Evolutionary conservation across 345 rosid genomes (phyloP), one percentile per base, ranked within the genome.

Genomic region (Gossypium turneri): DNA sequence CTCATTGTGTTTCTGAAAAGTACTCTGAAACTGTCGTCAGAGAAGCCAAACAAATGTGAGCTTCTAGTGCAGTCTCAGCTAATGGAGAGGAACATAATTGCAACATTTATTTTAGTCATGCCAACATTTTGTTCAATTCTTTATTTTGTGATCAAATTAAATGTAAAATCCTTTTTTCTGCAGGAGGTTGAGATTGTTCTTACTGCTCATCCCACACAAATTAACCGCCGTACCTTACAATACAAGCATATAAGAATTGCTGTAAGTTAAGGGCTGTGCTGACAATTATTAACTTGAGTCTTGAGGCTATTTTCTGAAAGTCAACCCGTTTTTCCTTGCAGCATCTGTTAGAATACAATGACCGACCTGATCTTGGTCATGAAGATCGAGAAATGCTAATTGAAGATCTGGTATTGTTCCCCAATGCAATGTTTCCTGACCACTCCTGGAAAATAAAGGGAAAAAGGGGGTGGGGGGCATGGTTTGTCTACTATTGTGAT

Each of bases 141-240:
- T 16, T 38, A n/a, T 24, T 55, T 11, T 43, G 4, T 68, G 17
- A 74, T 51, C 61, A 48, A 67, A 48, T 48, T 66, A 48, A 62
- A 65, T 67, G 55, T 27, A 53, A 13, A 68, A 67, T 64, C 78
- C 66, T 74, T 76, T 65, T 76, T 58, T 19, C 48, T 79, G 79
- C 88, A 94, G 94, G 98, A 88, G 82, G 94, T 94, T 44, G 98
- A 94, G 84, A 92, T 94, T 75, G 98, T 94, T 81, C 98, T 94
- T 60, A 94, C 98, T 67, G 98, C 98, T 50, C 98, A 94, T 81
- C 98, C 98, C 60, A 94, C 98, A 80, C 98, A 94, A 86, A 94
- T 94, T 74, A 90, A 90, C 74, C 92, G 98, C 3, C 87, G 98
- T 62, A 94, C 98, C 76, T 87, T 92, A 84, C 98, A 94, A 71